Conservation (phyloP, 2,329 filamentous ascomycete species). For the Curvularia sp. region DNA sequence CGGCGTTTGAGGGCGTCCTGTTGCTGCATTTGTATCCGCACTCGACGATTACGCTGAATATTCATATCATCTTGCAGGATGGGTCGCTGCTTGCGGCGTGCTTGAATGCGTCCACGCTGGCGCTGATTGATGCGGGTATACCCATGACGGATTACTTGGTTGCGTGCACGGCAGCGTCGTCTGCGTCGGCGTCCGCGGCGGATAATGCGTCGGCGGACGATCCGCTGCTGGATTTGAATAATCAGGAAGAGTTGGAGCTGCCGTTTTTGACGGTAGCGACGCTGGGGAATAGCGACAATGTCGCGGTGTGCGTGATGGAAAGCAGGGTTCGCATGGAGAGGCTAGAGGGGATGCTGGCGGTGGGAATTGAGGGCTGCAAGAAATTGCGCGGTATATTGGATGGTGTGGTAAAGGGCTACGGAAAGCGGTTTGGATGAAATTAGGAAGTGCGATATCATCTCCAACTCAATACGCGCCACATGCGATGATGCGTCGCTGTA, state of each 20-base stretch:
- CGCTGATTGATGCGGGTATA: constrained; percentile 91
- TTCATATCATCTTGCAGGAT: constrained; percentile 89
- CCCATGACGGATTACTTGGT: constrained; percentile 93
- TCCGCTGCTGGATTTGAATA: constrained; percentile 80
- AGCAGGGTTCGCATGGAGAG: constrained; percentile 81
- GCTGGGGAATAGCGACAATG: constrained; percentile 73
- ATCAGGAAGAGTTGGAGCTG: constrained; percentile 82
- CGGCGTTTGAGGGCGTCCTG: constrained; percentile 77
- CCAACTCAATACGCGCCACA: not conserved
- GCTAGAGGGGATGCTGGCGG: constrained; percentile 90
- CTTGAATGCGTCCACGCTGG: constrained; percentile 88
- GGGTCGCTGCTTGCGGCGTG: constrained; percentile 88
- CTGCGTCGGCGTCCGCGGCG: constrained; percentile 59
- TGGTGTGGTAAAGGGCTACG: constrained; percentile 65
- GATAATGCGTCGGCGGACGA: constrained; percentile 73
- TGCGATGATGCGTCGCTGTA: not conserved
- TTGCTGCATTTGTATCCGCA: constrained; percentile 90
- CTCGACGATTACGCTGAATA: constrained; percentile 79
- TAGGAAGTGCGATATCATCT: not conserved
- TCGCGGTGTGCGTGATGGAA: constrained; percentile 84
- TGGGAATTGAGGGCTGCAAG: constrained; percentile 90
- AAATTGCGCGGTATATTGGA: constrained; percentile 84
- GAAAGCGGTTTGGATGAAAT: constrained; percentile 42
- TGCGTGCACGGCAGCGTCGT: constrained; percentile 85
- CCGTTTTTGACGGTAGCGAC: constrained; percentile 89